Conservation (phyloP, 257 asterid genomes). For the Anisodus tanguticus region DNA sequence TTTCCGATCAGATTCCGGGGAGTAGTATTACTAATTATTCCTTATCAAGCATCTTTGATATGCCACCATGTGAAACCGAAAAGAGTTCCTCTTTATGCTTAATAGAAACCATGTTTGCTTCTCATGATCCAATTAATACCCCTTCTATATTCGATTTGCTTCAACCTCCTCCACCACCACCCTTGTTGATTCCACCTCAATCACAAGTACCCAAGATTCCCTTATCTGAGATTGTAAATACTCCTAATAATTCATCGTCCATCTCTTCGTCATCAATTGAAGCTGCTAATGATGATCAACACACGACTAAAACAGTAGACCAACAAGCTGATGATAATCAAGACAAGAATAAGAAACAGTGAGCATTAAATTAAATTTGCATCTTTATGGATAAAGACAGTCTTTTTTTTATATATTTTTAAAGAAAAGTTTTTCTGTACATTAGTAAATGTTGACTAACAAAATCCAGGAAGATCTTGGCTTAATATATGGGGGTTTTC, state of each 20-base stretch:
- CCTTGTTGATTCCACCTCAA: slow-evolving; percentile 24
- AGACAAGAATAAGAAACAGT: slow-evolving; percentile 61
- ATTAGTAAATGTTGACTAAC: not conserved
- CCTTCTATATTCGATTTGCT: slow-evolving; percentile 34
- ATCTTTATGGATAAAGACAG: not conserved
- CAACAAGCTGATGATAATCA: slow-evolving; percentile 42
- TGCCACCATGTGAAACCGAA: slow-evolving; percentile 24
- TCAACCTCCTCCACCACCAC: not conserved
- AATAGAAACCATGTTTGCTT: slow-evolving; percentile 29
- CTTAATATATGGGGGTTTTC: not conserved
- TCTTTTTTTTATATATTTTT: not conserved
- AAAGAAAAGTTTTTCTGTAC: not conserved
- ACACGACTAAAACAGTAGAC: slow-evolving; percentile 30
- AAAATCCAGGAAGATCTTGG: slow-evolving; percentile 13
- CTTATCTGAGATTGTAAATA: slow-evolving; percentile 35
- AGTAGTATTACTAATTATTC: not conserved
- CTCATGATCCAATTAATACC: not conserved
- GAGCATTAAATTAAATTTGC: slow-evolving; percentile 17
- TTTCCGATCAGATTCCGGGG: slow-evolving; percentile 48
- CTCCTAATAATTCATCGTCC: slow-evolving; percentile 46
- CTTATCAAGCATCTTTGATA: slow-evolving; percentile 31
- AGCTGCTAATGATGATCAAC: slow-evolving; percentile 49
- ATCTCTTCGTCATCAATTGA: slow-evolving; percentile 73
- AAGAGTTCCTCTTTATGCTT: slow-evolving; percentile 31
- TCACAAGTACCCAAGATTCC: not conserved